These are phyloP conservation scores for Cladosporium sp. DNA, from an alignment of 2,329 filamentous ascomycete species.

Conservation along the genomic window DNA sequence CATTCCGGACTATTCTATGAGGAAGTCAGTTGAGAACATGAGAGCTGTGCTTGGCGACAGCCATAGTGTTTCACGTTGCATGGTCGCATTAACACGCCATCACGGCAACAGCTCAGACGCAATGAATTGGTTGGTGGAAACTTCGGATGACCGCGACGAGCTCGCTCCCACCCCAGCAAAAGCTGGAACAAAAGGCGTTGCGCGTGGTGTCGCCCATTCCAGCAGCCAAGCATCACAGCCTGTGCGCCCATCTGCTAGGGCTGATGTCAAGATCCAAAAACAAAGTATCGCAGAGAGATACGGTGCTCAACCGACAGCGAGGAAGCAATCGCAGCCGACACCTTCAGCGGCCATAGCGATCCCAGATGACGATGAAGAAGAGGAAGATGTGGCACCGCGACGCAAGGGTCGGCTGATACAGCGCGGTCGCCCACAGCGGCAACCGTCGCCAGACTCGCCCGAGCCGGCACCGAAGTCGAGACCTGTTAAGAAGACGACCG, in stretches of 20 bases:
- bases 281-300: conserved; percentile 49
- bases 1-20: conserved; percentile 47
- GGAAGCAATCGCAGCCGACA: conserved; percentile 23
- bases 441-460: conserved; percentile 20
- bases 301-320: conserved; percentile 9
- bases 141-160: conserved; percentile 24
- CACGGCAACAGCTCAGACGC: conserved; percentile 54
- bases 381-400: conserved; percentile 11
- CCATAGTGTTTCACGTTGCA: conserved; percentile 43
- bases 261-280: conserved; percentile 50
- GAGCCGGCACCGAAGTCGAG: conserved; percentile 18
- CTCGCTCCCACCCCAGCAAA: conserved; percentile 17
- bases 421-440: conserved; percentile 9
- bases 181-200: conserved; percentile 6
- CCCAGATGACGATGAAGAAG: conserved; percentile 25
- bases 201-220: conserved; percentile 2
- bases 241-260: conserved; percentile 45
- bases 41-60: conserved; percentile 41
- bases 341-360: conserved; percentile 12
- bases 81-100: conserved; percentile 46
- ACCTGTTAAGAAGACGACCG: conserved; percentile 29
- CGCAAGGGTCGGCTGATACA: conserved; percentile 11
- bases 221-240: conserved; percentile 16
- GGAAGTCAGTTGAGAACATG: conserved; percentile 51
- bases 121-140: conserved; percentile 41